Base-by-base conservation (phyloP, 805 yeast species). In the Cyberlindnera xishuangbannaensis region DNA sequence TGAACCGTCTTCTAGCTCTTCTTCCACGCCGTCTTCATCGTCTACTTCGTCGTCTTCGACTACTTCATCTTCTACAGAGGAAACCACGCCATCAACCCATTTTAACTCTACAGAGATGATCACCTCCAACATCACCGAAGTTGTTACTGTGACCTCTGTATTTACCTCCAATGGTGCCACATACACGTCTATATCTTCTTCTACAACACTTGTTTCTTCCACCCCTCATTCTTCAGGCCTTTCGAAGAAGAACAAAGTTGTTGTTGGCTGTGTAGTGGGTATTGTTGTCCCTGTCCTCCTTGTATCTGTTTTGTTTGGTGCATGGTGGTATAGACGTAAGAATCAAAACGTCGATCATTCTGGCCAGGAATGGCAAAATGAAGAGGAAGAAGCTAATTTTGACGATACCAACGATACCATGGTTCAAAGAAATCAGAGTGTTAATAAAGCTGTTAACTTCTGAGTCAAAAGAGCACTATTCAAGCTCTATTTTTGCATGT, bases 191-290 rank as follows among this genome's bases (percentile, higher is more conserved):
- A 20, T 39, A 10, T 22, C 45, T 9, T 23, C 48, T 12, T 31
- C 51, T 8, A 17, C 21, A 2, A 24, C 37, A 6, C 17, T 47
- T 6, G 43, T 53, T 6, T 27, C 53, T 4, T 20, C 47, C 14
- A 5, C 39, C 2, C 13, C 45, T 6, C n/a, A 44, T 7, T 37
- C 55, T 2, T 31, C 47, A 1, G 80, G 80, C 0, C 56, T 77
- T 7, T 65, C 78, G 1, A 48, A 62, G 12, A 57, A 70, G 38
- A 65, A 71, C 34, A 69, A 69, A 36, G 68, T 79, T 22, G 73
- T 80, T 16, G 68, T 78, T 33, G 87, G 87, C 25, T 77, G 78
- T 38, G 79, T 75, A 18, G 79, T 80, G 6, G 87, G 87, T 35
- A 69, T 82, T 11, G 84, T 84, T 33, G 76, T 78, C 1, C 83